Evolutionary conservation across 495 filamentous ascomycete genomes (phyloP), one percentile per base, ranked within the genome.

Genomic region (Hypoxylon trugodes): DNA sequence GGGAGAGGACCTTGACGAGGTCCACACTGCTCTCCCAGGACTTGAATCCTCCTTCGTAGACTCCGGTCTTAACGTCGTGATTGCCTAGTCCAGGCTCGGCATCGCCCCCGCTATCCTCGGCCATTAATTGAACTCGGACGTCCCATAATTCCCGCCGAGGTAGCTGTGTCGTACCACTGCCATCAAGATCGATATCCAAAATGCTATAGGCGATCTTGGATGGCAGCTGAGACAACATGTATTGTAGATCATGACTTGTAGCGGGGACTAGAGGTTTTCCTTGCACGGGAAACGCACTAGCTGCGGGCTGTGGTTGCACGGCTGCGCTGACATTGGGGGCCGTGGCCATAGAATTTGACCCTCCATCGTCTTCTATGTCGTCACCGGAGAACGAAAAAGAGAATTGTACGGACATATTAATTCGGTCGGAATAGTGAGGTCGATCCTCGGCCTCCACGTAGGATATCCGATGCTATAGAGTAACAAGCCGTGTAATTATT

Each of bases 41-140:
- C 79, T 98, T 98, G 76, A 97, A 93, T n/a, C 95, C 95, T 32
- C 95, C 95, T 73, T 98, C 95, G 74, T 98, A 98, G 68, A 97
- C 87, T 60, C 90, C 89, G 9, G 91, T 90, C 72, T 87, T 90
- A 69, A 98, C 87, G 71, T 98, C 95, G 57, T 90, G 88, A 68
- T 90, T 81, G 26, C 88, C 91, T 7, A 95, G 80, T 16, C 87
- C 87, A 15, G 84, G 73, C 28, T 76, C 72, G 7, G 72, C 56
- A 35, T 77, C 78, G 38, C 68, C 68, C 2, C 57, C 61, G 12
- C 66, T 68, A 22, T 73, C 71, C 76, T 97, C 93, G 33, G 90
- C 90, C 90, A 97, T 96, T 25, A 97, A 81, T 77, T 98, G 95
- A 36, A 96, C 86, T 19, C 91, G 88, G 43, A 97, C 90, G 72